Percentiles rank a stretch among this genome's conserved stretches.
Conservation (phyloP, 1,284 basidiomycete genomes). For the Pseudozyma thailandica region DNA sequence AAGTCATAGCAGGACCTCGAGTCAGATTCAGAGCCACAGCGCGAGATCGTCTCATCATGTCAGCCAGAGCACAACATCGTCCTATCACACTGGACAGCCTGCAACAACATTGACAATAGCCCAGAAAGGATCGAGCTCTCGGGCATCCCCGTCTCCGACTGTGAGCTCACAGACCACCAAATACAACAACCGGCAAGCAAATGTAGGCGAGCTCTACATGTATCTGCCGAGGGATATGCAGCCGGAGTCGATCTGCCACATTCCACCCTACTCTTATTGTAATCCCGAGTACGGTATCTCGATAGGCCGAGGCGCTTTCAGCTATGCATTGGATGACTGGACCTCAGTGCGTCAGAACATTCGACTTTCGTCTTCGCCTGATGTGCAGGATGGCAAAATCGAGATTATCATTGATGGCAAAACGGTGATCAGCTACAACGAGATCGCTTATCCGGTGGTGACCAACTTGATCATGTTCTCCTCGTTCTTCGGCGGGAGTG, state of each 20-base stretch:
- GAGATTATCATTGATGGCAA: not conserved
- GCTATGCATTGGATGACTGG: not conserved
- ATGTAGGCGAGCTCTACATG: not conserved
- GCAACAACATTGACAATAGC: too few species aligned
- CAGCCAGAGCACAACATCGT: not conserved
- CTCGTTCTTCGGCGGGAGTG: not conserved
- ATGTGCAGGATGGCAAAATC: not conserved
- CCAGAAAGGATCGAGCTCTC: too few species aligned
- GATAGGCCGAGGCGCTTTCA: not conserved
- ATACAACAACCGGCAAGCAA: too few species aligned
- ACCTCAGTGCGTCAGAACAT: not conserved
- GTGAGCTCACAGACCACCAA: too few species aligned
- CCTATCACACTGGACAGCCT: too few species aligned
- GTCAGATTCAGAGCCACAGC: too few species aligned
- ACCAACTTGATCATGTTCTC: not conserved
- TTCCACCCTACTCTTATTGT: not conserved
- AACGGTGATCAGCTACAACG: not conserved
- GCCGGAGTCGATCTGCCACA: not conserved
- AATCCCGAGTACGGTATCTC: not conserved
- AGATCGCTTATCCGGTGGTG: not conserved
- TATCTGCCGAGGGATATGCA: not conserved
- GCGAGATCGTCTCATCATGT: too few species aligned
- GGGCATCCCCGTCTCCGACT: too few species aligned
- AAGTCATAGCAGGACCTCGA: too few species aligned
- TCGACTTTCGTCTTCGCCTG: not conserved